These are phyloP conservation scores for Sarocladium kiliense DNA, from an alignment of 2,329 filamentous ascomycete genomes.

Conservation along the genomic window DNA sequence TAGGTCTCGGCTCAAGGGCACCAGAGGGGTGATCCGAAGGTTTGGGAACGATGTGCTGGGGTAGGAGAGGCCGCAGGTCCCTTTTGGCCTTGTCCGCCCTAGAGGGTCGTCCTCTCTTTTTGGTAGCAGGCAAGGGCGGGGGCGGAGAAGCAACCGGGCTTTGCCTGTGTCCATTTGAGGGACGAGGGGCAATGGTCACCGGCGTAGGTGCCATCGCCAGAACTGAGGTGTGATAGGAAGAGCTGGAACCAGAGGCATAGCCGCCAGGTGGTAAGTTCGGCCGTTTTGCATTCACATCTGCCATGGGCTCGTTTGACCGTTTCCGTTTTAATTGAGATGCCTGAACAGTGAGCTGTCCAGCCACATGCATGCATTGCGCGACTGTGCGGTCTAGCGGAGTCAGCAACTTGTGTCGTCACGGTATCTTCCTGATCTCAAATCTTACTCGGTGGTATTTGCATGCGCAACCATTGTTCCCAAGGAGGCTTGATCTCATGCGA, in stretches of 20 bases:
- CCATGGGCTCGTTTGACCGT: conserved; percentile 26
- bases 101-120: conserved; percentile 41
- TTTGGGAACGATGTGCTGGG: conserved; percentile 27
- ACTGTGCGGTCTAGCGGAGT: conserved; percentile 38
- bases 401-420: neutral
- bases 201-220: neutral
- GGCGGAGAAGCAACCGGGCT: conserved; percentile 7
- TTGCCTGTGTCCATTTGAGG: conserved; percentile 13
- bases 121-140: conserved; percentile 17
- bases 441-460: conserved; percentile 43
- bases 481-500: conserved; percentile 30
- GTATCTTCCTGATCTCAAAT: neutral
- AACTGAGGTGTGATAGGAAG: conserved; percentile 11
- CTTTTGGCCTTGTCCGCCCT: conserved; percentile 35
- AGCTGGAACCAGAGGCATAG: neutral
- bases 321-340: conserved; percentile 29
- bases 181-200: conserved; percentile 15
- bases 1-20: conserved; percentile 10
- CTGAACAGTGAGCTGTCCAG: conserved; percentile 31
- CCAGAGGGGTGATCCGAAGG: conserved; percentile 14
- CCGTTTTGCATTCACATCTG: conserved; percentile 17
- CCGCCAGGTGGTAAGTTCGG: neutral
- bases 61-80: conserved; percentile 24
- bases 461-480: conserved; percentile 35
- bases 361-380: conserved; percentile 38